Base-by-base conservation (phyloP, 2,329 filamentous ascomycete species). In the Lecanicillium sp. region DNA sequence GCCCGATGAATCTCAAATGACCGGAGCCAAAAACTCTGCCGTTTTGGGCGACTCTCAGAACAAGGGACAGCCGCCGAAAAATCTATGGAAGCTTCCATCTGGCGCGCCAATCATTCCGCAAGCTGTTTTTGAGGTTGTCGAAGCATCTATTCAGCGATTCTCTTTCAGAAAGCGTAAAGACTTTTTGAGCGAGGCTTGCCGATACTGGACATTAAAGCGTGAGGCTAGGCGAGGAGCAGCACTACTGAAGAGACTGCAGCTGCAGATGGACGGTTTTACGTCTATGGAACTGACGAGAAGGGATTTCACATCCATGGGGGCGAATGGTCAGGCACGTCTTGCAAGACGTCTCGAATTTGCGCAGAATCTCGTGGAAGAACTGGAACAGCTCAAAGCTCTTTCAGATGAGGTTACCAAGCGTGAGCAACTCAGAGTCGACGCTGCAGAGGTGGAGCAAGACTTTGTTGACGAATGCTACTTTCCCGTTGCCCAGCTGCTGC, bases 171-270 rank as follows among this genome's bases (percentile, higher is more conserved):
- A 92, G 56, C 79, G 88, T 37, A 95, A 94, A 55, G 89, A 95
- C 44, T 98, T 87, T 57, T 81, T 94, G 3, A 83, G 87, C 41
- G 90, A 95, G 59, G 85, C 85, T 2, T 96, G 90, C 64, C 88
- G 87, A 50, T 98, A 96, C 62, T 98, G 92, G 92, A 96, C 92
- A 0, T 63, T 98, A 46, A 98, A 98, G 65, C 79, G 92, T 40
- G 92, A 98, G 59, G 85, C 90, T 45, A 80, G 92, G 25, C 76
- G 92, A 42, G 92, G 92, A 33, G 92, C 92, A 20, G 87, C 92
- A 4, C 70, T 98, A 40, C 73, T 98, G 43, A 96, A 96, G 63
- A 80, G 92, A 27, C 71, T 98, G 15, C 92, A 98, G 58, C 66
- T 96, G 41, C 89, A 95, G 59, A 84, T 95, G 73, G 90, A 96